Base-by-base conservation (phyloP, 2,329 filamentous ascomycete genomes). In the Penicillium rolfsii region DNA sequence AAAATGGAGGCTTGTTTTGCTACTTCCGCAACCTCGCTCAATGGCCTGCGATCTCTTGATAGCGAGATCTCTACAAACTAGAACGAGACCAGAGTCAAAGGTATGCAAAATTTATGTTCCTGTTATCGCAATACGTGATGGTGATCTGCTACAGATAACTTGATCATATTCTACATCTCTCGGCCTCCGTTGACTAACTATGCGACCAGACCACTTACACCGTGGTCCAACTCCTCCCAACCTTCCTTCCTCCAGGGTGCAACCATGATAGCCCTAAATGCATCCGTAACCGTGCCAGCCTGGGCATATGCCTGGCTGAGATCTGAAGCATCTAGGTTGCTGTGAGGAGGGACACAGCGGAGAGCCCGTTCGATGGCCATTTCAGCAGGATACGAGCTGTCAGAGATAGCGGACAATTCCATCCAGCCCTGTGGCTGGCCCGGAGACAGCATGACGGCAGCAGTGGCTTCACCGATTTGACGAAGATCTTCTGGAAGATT, bases 351-450 rank as follows among this genome's bases (percentile, higher is more conserved):
- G 2, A 93, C 87, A 8, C 85, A 87, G 67, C 88, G 87, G 40
- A 85, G 72, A 0, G 93, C 93, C n/a, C 93, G 91, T 71, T 88
- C 84, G 62, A 96, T 81, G 1, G 93, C 91, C 87, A 97, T 93
- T 66, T 91, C 86, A 2, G 91, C 89, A 7, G 84, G 80, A 66
- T 83, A 83, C 5, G 74, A 69, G 45, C 82, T 78, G 2, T 83
- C 85, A 0, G 83, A 84, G 0, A 85, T 75, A 40, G 86, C 83
- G 0, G 90, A 87, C 26, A 98, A 81, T 54, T 89, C 83, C 45
- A 86, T 84, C 95, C 95, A 99, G 0, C 92, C 91, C 55, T 90
- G 86, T 0, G 93, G 87, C 60, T 93, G 84, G 60, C 89, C 83
- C 0, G 95, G 95, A 52, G 90, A 85, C 24, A 97, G 83, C 85